A percentile compares a stretch with the other conserved stretches of the same genome.
phyloP scores from a whole-genome alignment of 2,329 filamentous ascomycete genomes.

The Penicillium carneum region DNA sequence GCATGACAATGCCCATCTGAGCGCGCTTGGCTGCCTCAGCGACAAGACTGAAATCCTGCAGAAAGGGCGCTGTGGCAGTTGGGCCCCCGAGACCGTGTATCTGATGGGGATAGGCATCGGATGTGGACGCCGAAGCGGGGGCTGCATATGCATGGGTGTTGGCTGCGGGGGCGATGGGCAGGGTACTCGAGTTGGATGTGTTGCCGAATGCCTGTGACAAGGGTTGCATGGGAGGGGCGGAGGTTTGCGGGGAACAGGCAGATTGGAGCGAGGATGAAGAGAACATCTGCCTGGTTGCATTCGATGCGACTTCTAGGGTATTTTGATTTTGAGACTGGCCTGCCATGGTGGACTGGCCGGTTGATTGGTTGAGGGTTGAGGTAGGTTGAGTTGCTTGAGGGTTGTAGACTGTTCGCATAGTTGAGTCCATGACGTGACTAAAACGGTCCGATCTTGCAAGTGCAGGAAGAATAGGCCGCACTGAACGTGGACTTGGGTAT shows the following conservation, averaged over 20 bases:
- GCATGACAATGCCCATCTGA: constrained; percentile 85
- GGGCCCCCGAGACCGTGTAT: constrained; percentile 42
- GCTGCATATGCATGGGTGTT: constrained; percentile 20
- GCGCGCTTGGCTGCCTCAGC: constrained; percentile 93
- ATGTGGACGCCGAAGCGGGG: constrained; percentile 15
- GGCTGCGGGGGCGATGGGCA: constrained; percentile 26
- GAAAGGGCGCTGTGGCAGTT: constrained; percentile 65
- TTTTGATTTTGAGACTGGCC: constrained; percentile 21
- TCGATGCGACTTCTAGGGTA: constrained; percentile 25
- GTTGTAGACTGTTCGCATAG: constrained; percentile 26
- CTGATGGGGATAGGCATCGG: constrained; percentile 37
- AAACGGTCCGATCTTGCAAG: background rate
- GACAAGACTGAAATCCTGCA: constrained; percentile 82
- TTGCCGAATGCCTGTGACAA: constrained; percentile 25
- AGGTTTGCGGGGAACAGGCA: constrained; percentile 22
- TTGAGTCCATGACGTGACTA: constrained; percentile 30
- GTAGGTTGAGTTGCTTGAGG: constrained; percentile 27
- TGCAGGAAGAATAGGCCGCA: background rate
- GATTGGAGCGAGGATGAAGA: constrained; percentile 27
- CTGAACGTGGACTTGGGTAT: background rate
- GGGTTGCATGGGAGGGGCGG: constrained; percentile 28
- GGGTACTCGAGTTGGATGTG: constrained; percentile 13
- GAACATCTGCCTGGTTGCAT: constrained; percentile 25
- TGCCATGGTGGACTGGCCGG: constrained; percentile 18
- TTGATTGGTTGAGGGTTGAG: constrained; percentile 21